Evolutionary conservation across 345 rosid species (phyloP).

Genomic region (Adansonia digitata): DNA sequence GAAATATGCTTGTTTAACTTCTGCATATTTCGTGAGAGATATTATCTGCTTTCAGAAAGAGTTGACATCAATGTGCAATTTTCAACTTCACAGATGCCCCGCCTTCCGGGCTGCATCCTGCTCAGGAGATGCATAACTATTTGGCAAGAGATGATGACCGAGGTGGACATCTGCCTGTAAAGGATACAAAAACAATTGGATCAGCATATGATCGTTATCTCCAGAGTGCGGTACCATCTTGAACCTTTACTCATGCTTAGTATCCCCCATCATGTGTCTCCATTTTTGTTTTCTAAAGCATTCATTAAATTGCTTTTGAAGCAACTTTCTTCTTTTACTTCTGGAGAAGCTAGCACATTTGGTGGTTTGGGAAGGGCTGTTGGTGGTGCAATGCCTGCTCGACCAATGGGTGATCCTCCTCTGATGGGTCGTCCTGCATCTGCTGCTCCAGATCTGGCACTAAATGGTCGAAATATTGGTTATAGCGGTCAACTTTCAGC

Average conservation of each 20-base stretch:
- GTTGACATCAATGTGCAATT: not conserved
- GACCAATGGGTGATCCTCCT: slow-evolving; percentile 40
- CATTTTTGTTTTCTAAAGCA: slow-evolving; percentile 19
- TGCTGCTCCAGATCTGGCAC: slow-evolving; percentile 35
- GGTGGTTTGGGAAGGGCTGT: slow-evolving; percentile 37
- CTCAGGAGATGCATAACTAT: slow-evolving; percentile 47
- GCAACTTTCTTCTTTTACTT: slow-evolving; percentile 53
- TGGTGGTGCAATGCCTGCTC: slow-evolving; percentile 33
- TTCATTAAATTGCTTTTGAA: slow-evolving; percentile 34
- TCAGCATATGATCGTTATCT: slow-evolving; percentile 81
- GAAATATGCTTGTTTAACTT: not conserved
- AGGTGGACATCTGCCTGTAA: slow-evolving; percentile 36
- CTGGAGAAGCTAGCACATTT: slow-evolving; percentile 51
- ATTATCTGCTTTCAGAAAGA: not conserved
- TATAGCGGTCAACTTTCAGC: slow-evolving; percentile 26
- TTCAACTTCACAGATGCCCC: slow-evolving; percentile 33
- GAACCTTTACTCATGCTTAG: not conserved
- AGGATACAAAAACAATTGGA: slow-evolving; percentile 66
- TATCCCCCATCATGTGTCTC: not conserved
- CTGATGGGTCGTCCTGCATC: slow-evolving; percentile 38
- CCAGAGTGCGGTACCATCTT: slow-evolving; percentile 41
- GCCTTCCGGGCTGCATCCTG: slow-evolving; percentile 36
- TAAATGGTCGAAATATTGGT: slow-evolving; percentile 43
- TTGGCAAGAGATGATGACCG: slow-evolving; percentile 57
- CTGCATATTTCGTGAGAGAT: not conserved